phyloP scores from a whole-genome alignment of 345 rosid species.

The Aurinia saxatilis region DNA sequence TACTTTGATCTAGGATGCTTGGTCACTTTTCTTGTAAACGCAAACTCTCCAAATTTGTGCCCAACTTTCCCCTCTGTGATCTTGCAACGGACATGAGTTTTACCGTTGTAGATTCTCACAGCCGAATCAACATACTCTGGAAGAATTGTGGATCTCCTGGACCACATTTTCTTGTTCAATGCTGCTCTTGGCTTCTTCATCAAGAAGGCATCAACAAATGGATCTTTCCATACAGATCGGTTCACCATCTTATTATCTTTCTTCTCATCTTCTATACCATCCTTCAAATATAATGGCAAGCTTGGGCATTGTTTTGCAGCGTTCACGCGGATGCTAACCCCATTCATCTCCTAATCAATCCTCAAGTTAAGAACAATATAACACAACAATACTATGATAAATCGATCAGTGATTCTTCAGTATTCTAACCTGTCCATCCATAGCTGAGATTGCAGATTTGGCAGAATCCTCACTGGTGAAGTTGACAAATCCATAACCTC shows the following conservation, averaged over 20 bases:
- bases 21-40: slow-evolving; percentile 32
- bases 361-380: background rate
- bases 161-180: slow-evolving; percentile 42
- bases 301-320: slow-evolving; percentile 41
- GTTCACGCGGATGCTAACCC: slow-evolving; percentile 50
- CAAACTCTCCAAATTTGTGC: slow-evolving; percentile 48
- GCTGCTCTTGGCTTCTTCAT: slow-evolving; percentile 31
- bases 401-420: background rate
- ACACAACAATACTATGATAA: background rate
- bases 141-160: slow-evolving; percentile 39
- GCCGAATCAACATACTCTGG: slow-evolving; percentile 38
- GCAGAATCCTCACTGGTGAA: slow-evolving; percentile 44
- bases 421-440: slow-evolving; percentile 64
- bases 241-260: slow-evolving; percentile 16
- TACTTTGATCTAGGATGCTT: slow-evolving; percentile 25
- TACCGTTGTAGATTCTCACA: slow-evolving; percentile 44
- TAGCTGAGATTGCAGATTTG: slow-evolving; percentile 48
- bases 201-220: slow-evolving; percentile 43
- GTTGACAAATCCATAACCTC: slow-evolving; percentile 67
- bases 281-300: slow-evolving; percentile 20
- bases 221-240: slow-evolving; percentile 44
- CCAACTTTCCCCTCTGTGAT: slow-evolving; percentile 45
- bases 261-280: slow-evolving; percentile 17
- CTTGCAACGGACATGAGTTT: slow-evolving; percentile 37
- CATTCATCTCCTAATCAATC: slow-evolving; percentile 45